Base-by-base conservation (phyloP, 331 rosid species). In the Phaseolus coccineus region DNA sequence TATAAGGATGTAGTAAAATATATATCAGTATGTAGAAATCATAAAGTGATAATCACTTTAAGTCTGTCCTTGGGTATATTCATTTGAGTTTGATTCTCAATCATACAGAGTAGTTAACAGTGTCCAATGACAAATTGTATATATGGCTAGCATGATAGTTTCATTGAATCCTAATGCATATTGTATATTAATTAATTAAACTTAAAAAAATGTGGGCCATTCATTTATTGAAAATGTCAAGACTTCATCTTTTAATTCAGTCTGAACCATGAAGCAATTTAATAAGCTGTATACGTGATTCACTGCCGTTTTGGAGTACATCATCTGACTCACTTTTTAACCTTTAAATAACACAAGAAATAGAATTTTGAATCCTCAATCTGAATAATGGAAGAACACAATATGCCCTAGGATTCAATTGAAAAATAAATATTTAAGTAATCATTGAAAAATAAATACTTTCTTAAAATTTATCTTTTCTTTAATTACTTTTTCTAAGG, bases 201-300 rank as follows among this genome's bases (percentile, higher is more conserved):
- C 37, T 33, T 33, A n/a, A n/a, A 52, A 19, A n/a, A 14, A 19
- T 8, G 6, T 27, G 65, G 8, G 10, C 5, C 19, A 13, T 62
- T 14, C 44, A 71, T 22, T 4, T 22, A 30, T 25, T 52, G 62
- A 13, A 71, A 78, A 55, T 71, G 72, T 64, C 76, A 56, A 71
- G 10, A 53, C 77, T 8, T 31, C 28, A 1, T 7, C 62, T 24
- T 50, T 27, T 6, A 6, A 9, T 53, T 56, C 25, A 37, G 48
- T 48, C 47, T 73, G 35, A 53, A 67, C 63, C 10, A 53, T n/a
- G 66, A 28, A 73, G 16, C 16, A 74, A 24, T 61, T 71, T 62
- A 51, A 52, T 50, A 39, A 53, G 52, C 13, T 13, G 64, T 24
- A 48, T 10, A 65, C 62, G 11, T 59, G 81, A 69, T 61, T 76